Conservation (phyloP, 1,284 basidiomycete genomes). For the Leccinum subrobustum region DNA sequence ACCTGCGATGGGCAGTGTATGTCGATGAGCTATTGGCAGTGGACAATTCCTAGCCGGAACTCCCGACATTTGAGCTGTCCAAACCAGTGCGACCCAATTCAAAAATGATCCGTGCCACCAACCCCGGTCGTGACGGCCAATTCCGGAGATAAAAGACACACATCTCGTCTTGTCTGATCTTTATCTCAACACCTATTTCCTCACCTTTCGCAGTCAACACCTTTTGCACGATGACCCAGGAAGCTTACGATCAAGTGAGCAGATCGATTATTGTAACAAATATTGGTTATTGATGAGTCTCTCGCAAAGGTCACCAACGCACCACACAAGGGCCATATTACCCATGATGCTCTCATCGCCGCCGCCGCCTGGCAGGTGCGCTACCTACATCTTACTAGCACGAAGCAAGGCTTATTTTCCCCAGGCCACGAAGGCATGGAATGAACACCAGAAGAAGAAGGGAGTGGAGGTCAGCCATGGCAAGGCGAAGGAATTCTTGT, state of each 20-base stretch:
- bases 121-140: background rate
- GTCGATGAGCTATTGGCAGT: background rate
- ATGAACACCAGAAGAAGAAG: conserved; percentile 20
- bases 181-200: background rate
- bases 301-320: background rate
- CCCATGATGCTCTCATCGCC: conserved; percentile 29
- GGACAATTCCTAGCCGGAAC: background rate
- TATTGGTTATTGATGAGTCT: background rate
- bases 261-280: background rate
- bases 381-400: background rate
- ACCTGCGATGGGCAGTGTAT: background rate
- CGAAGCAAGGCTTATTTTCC: conserved; percentile 2
- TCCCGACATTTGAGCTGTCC: background rate
- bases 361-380: conserved; percentile 30
- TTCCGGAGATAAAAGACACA: background rate
- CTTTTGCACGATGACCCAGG: background rate
- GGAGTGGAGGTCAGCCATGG: conserved; percentile 16
- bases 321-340: conserved; percentile 23
- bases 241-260: background rate
- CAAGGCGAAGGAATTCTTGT: conserved; percentile 26
- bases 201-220: background rate
- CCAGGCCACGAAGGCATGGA: conserved; percentile 30
- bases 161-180: background rate
- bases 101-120: background rate
- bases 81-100: conserved; percentile 10